Base-by-base conservation (phyloP, 2,329 filamentous ascomycete genomes). In the Colletotrichum navitas region DNA sequence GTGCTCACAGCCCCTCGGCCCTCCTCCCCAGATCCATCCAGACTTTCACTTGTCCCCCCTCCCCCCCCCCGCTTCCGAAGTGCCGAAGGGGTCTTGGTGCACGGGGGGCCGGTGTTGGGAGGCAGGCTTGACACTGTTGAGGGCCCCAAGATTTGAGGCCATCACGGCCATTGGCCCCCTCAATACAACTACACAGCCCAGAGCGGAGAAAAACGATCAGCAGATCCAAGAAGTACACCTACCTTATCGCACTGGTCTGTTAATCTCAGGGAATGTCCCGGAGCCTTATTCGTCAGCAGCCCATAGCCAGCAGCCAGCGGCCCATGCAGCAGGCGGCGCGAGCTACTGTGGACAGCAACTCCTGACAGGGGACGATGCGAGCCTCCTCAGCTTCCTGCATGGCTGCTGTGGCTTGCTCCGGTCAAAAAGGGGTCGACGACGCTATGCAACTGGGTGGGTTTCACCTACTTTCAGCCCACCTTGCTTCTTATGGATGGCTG, bases 381-480 rank as follows among this genome's bases (percentile, higher is more conserved):
- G 58, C 52, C 36, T 58, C 36, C 36, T 14, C 51, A 68, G 64
- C 39, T 51, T 63, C 41, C 68, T 68, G 68, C 58, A 62, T 58
- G 51, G 41, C 52, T 52, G 56, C n/a, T 63, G 18, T 55, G 34
- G 45, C 55, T 34, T 47, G 29, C 45, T 11, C 60, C 62, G 49
- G 39, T 56, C 45, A 26, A 47, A 36, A 52, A 55, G 34, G 47
- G 55, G 63, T 24, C 14, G 51, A 67, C 45, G 32, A 71, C 47
- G 68, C 63, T 24, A 71, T 68, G 65, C 58, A 67, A 68, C 63
- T 71, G 63, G 68, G 63, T 63, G 68, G 66, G 68, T 68, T 71
- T 68, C 68, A 71, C 29, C 16, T 64, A n/a, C 43, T n/a, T 63
- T 66, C 68, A 71, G 68, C 68, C 64, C 43, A 45, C 68, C 43